Base-by-base conservation (phyloP, 805 yeast species). In the Saccharomycopsis selenospora region DNA sequence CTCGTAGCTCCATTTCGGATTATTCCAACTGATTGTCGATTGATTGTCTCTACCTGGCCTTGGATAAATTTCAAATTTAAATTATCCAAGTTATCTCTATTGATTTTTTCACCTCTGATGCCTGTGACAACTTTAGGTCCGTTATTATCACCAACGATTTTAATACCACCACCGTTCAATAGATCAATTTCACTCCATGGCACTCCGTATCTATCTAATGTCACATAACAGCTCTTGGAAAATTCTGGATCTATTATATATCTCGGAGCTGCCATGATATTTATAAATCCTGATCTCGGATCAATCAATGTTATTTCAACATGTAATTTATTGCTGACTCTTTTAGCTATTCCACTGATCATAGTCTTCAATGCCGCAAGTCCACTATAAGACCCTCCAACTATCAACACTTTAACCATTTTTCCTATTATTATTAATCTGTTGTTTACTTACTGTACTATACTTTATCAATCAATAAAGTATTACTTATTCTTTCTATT, bases 231-330 rank as follows among this genome's bases (percentile, higher is more conserved):
- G 3, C 56, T 54, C 22, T 54, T 55, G 22, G 73, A 71, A 58
- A 66, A 69, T 13, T 66, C 61, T 0, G 58, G 56, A 49, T 67
- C 68, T 40, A 68, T 57, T 13, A 70, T 57, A 4, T 70, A 61
- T 11, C 63, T 57, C 6, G 74, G 73, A 8, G 68, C 59, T 1
- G 71, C 73, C 51, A 68, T 57, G 4, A 68, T 53, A 50, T 70
- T 70, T 47, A 70, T 58, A 47, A 70, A 66, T 8, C 75, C 75
- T 1, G 66, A 63, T 45, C 68, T 59, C 10, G 72, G 71, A 33
- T 70, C 72, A 2, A 69, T 55, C 22, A 70, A 40, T 1, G 60
- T 58, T 22, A 67, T 57, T n/a, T 66, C 63, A 3, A 61, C 47
- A 13, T 48, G 25, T 17, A 20, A 42, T 29, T 41, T 28, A 20